These are phyloP conservation scores for Auriscalpium microsporum DNA, from an alignment of 768 basidiomycete genomes.

Conservation along the genomic window DNA sequence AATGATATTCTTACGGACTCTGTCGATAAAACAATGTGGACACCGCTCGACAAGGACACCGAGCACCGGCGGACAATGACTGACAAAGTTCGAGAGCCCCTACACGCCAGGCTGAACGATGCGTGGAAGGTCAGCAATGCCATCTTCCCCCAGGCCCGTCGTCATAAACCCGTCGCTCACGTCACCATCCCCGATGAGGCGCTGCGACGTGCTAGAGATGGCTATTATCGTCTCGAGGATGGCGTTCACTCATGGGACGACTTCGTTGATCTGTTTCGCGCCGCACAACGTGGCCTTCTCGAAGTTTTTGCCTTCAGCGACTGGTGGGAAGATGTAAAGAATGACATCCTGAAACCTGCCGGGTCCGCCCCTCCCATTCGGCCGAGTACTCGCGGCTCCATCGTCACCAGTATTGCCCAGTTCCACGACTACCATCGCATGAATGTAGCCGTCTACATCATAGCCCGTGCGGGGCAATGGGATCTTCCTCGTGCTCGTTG, in stretches of 20 bases:
- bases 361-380: neutral
- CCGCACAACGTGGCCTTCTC: neutral
- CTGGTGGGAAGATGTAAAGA: neutral
- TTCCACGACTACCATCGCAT: too few species aligned
- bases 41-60: slow-evolving; percentile 1
- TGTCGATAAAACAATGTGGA: neutral
- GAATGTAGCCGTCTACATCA: too few species aligned
- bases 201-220: neutral
- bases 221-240: neutral
- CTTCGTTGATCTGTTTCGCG: neutral
- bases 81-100: slow-evolving; percentile 12
- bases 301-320: neutral
- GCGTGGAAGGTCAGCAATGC: neutral
- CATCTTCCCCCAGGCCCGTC: neutral
- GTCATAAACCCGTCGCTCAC: neutral
- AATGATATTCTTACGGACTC: slow-evolving; percentile 26
- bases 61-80: slow-evolving; percentile 7
- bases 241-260: neutral
- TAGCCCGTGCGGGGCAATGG: too few species aligned
- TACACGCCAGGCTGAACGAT: neutral
- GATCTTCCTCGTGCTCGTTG: too few species aligned
- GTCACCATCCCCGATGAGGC: neutral
- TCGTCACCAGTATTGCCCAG: too few species aligned
- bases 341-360: neutral
- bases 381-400: neutral